A percentile compares a stretch with the other conserved stretches of the same genome.
These are phyloP conservation scores for Dioszegia aurantiaca DNA, from an alignment of 768 basidiomycete species.

Conservation along the genomic window DNA sequence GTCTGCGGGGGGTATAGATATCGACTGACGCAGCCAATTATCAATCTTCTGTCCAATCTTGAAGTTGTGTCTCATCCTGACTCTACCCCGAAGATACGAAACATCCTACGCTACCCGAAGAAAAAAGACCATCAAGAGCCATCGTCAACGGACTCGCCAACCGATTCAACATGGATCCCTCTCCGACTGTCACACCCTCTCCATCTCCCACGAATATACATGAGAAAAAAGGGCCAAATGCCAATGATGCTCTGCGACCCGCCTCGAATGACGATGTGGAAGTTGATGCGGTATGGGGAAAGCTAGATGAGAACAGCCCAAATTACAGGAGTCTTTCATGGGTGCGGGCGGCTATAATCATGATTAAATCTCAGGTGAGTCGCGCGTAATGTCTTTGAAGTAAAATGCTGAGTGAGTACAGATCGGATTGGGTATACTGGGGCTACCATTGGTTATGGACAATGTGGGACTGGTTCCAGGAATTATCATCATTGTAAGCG, in stretches of 20 bases:
- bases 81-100: too few species aligned
- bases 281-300: conserved; percentile 34
- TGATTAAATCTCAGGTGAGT: conserved; percentile 28
- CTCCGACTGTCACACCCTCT: background rate
- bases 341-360: conserved; percentile 31
- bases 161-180: background rate
- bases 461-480: conserved; percentile 20
- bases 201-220: background rate
- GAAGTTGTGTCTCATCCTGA: too few species aligned
- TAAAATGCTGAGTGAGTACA: conserved; percentile 19
- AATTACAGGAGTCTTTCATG: conserved; percentile 29
- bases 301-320: conserved; percentile 28
- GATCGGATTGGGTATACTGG: conserved; percentile 37
- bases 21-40: too few species aligned
- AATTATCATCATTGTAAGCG: conserved; percentile 26
- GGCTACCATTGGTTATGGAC: conserved; percentile 19
- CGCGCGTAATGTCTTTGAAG: background rate
- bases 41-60: too few species aligned
- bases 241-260: background rate
- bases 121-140: too few species aligned
- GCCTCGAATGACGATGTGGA: conserved; percentile 9
- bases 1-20: too few species aligned
- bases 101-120: too few species aligned
- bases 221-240: conserved; percentile 3
- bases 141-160: too few species aligned